Conservation (phyloP, 148 eudicot species). For the Persicaria tinctoria region DNA sequence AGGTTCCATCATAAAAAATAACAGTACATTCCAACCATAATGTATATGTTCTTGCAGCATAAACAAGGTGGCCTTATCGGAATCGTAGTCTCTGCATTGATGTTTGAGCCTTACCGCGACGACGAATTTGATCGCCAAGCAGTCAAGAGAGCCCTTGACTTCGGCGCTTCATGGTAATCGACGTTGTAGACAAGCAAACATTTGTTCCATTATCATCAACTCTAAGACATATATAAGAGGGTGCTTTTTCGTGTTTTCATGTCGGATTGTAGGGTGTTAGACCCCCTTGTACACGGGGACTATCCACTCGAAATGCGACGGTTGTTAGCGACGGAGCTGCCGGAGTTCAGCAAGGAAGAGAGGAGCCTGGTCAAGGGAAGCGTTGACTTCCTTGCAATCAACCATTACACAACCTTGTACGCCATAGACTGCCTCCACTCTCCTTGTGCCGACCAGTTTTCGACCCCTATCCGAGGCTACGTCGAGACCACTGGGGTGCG, state of each 20-base stretch:
- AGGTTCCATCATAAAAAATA: too few species aligned
- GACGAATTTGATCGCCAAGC: conserved; percentile 38
- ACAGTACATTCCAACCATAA: too few species aligned
- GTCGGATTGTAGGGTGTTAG: conserved; percentile 42
- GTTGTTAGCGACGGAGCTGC: conserved; percentile 40
- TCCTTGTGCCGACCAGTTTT: conserved; percentile 22
- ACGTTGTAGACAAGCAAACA: neutral
- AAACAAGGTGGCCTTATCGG: conserved; percentile 53
- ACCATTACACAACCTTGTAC: conserved; percentile 63
- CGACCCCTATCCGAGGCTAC: conserved; percentile 49
- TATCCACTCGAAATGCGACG: conserved; percentile 64
- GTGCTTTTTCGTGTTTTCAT: neutral
- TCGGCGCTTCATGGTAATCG: conserved; percentile 40
- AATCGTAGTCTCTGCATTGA: conserved; percentile 26
- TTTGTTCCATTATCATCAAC: neutral
- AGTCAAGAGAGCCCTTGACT: conserved; percentile 45
- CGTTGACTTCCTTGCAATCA: conserved; percentile 70
- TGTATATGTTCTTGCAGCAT: conserved; percentile 25
- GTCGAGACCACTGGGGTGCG: conserved; percentile 22
- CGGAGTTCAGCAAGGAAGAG: conserved; percentile 51
- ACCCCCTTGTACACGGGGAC: conserved; percentile 69
- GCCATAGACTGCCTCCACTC: conserved; percentile 54
- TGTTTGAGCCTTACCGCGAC: conserved; percentile 44
- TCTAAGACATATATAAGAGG: too few species aligned
- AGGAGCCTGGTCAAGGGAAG: conserved; percentile 40